These are phyloP conservation scores for Crepidotus variabilis DNA, from an alignment of 768 basidiomycete species.

Conservation along the genomic window DNA sequence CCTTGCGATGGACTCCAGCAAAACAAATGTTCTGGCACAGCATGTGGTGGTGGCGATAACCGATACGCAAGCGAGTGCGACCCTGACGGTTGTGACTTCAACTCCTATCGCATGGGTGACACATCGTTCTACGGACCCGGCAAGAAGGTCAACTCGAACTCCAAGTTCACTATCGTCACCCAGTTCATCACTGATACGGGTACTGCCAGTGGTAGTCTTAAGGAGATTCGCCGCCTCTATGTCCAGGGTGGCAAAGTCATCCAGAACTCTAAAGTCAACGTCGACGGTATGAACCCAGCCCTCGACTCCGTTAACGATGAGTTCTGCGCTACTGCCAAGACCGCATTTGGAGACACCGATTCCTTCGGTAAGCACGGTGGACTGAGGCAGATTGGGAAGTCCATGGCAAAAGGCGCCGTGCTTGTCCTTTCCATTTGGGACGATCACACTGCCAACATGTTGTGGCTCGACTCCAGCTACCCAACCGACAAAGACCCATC, in stretches of 20 bases:
- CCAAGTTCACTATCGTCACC: conserved; percentile 52
- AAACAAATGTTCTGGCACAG: conserved; percentile 27
- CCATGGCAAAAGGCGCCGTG: conserved; percentile 40
- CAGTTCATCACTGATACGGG: conserved; percentile 48
- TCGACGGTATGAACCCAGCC: conserved; percentile 30
- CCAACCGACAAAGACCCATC: conserved; percentile 30
- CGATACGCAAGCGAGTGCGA: conserved; percentile 44
- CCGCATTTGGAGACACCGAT: conserved; percentile 38
- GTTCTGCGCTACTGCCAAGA: conserved; percentile 42
- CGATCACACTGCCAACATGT: conserved; percentile 51
- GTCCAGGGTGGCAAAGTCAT: conserved; percentile 49
- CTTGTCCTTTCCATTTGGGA: conserved; percentile 51
- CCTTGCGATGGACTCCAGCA: conserved; percentile 35
- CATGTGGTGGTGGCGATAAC: too few relatives aligned
- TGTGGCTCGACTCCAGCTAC: conserved; percentile 54
- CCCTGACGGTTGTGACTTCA: conserved; percentile 55
- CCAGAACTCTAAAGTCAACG: conserved; percentile 40
- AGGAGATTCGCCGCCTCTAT: conserved; percentile 50
- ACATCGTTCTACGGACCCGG: conserved; percentile 41
- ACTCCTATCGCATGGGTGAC: conserved; percentile 52
- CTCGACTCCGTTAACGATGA: conserved; percentile 40
- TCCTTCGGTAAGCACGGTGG: conserved; percentile 38
- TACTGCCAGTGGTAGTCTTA: conserved; percentile 40
- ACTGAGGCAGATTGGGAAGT: conserved; percentile 26
- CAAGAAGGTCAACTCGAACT: conserved; percentile 11